A percentile compares a stretch with the other conserved stretches of the same genome.
phyloP scores from a whole-genome alignment of 1,139 yeast species.

The Groenewaldozyma sp. region DNA sequence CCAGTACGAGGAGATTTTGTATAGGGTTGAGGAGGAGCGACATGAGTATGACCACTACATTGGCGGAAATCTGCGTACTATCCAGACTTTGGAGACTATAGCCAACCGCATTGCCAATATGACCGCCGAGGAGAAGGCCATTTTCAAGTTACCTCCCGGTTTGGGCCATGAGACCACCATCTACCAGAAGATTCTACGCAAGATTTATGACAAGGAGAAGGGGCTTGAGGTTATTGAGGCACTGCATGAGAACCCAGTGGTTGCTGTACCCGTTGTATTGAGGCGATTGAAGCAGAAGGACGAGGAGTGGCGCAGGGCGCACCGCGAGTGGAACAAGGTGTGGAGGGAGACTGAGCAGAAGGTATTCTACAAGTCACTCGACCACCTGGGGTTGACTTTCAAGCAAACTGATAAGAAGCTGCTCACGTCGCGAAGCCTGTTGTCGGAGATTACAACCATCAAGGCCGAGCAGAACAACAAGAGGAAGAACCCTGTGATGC shows the following conservation, averaged over 20 bases:
- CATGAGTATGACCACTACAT: constrained; percentile 93
- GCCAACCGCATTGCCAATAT: constrained; percentile 90
- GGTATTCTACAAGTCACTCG: constrained; percentile 85
- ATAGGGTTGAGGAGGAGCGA: constrained; percentile 94
- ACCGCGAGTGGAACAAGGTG: constrained; percentile 97
- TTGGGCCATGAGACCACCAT: constrained; percentile 91
- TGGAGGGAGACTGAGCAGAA: constrained; percentile 99
- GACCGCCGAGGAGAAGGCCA: constrained; percentile 81
- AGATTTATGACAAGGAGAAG: constrained; percentile 86
- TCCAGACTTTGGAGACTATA: constrained; percentile 90
- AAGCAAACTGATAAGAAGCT: constrained; percentile 93
- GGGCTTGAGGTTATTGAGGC: constrained; percentile 96
- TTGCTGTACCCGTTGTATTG: constrained; percentile 88
- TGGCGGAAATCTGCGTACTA: constrained; percentile 90
- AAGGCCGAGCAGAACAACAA: constrained; percentile 80
- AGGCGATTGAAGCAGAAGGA: constrained; percentile 93
- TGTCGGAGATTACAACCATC: constrained; percentile 85
- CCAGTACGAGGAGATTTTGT: constrained; percentile 91
- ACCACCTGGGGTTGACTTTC: constrained; percentile 90
- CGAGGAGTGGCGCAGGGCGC: constrained; percentile 98
- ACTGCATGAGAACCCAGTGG: constrained; percentile 86
- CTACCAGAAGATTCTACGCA: constrained; percentile 85
- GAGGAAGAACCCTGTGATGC: constrained; percentile 77
- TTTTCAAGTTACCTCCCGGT: constrained; percentile 84
- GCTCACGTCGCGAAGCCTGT: constrained; percentile 78